Percentiles rank a stretch among this genome's conserved stretches.
Evolutionary conservation across 164 flowering plant species (phyloP).

Genomic region (Nelumbo lutea): DNA sequence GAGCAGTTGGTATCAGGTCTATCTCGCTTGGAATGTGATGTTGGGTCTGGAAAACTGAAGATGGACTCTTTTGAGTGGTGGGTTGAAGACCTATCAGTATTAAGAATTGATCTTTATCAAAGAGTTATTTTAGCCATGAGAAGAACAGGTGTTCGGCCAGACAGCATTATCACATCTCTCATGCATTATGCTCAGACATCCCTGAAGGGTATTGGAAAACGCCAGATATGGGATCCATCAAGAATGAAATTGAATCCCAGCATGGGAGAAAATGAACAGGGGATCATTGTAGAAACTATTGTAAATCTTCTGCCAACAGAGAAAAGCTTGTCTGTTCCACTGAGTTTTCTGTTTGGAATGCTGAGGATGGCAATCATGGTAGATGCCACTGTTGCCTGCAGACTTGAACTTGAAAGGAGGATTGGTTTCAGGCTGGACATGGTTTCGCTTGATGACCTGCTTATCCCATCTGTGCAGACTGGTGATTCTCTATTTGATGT

Average conservation of each 20-base stretch:
- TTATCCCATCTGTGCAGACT: conserved; percentile 46
- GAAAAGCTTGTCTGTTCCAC: conserved; percentile 38
- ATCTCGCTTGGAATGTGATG: conserved; percentile 39
- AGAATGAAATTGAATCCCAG: conserved; percentile 28
- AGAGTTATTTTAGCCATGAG: conserved; percentile 55
- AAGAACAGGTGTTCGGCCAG: conserved; percentile 37
- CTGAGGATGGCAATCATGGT: conserved; percentile 44
- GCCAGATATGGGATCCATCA: conserved; percentile 47
- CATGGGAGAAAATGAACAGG: conserved; percentile 36
- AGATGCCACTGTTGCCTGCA: conserved; percentile 39
- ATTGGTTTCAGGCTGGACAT: conserved; percentile 50
- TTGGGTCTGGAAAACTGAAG: conserved; percentile 32
- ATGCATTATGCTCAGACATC: conserved; percentile 63
- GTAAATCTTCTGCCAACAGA: conserved; percentile 52
- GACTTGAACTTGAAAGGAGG: conserved; percentile 64
- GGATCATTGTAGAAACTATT: conserved; percentile 49
- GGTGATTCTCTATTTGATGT: conserved; percentile 62
- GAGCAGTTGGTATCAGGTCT: conserved; percentile 61
- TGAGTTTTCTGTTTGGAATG: conserved; percentile 64
- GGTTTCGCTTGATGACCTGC: conserved; percentile 65
- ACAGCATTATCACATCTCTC: conserved; percentile 45
- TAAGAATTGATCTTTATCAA: conserved; percentile 46
- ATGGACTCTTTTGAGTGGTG: conserved; percentile 52
- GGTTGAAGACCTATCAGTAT: conserved; percentile 55
- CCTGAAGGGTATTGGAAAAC: conserved; percentile 47